phyloP scores from a whole-genome alignment of 1,284 basidiomycete species.

The Tilletia indica region DNA sequence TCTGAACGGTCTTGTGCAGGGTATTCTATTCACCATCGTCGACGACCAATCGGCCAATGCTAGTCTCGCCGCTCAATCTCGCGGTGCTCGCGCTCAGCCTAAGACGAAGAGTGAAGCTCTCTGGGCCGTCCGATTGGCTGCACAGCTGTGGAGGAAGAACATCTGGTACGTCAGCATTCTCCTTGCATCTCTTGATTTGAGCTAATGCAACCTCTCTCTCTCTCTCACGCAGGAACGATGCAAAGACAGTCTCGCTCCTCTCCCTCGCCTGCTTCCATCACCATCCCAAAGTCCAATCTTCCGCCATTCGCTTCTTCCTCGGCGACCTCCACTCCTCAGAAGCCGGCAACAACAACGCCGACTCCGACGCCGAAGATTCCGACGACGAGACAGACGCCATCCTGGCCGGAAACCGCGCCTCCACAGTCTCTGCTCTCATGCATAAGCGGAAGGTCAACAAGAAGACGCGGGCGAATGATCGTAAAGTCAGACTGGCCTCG shows the following conservation, averaged over 20 bases:
- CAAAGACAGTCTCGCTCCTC: slow-evolving; percentile 89
- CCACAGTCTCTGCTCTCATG: slow-evolving; percentile 42
- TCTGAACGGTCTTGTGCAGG: slow-evolving; percentile 92
- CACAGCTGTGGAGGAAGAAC: slow-evolving; percentile 90
- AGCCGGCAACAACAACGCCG: slow-evolving; percentile 22
- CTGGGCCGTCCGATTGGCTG: slow-evolving; percentile 93
- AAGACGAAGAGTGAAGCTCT: slow-evolving; percentile 73
- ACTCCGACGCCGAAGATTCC: slow-evolving; percentile 32
- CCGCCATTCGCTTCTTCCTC: slow-evolving; percentile 96
- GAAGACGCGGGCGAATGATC: slow-evolving; percentile 50
- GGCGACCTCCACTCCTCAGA: slow-evolving; percentile 60
- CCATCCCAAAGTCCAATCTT: slow-evolving; percentile 88
- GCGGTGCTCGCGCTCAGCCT: slow-evolving; percentile 60
- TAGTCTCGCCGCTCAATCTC: slow-evolving; percentile 36
- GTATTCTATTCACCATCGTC: slow-evolving; percentile 92
- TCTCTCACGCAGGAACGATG: slow-evolving; percentile 68
- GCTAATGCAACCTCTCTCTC: too few relatives aligned
- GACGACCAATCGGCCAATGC: slow-evolving; percentile 65
- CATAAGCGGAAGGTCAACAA: slow-evolving; percentile 54
- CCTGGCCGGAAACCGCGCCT: slow-evolving; percentile 21
- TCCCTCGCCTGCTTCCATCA: slow-evolving; percentile 92
- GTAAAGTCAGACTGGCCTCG: slow-evolving; percentile 48
- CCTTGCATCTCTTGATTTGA: neutral
- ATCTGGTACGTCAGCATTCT: slow-evolving; percentile 68
- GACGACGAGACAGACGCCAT: slow-evolving; percentile 32